A percentile compares a stretch with the other conserved stretches of the same genome.
phyloP scores from a whole-genome alignment of 2,329 filamentous ascomycete genomes.

The Sporothrix dimorphospora region DNA sequence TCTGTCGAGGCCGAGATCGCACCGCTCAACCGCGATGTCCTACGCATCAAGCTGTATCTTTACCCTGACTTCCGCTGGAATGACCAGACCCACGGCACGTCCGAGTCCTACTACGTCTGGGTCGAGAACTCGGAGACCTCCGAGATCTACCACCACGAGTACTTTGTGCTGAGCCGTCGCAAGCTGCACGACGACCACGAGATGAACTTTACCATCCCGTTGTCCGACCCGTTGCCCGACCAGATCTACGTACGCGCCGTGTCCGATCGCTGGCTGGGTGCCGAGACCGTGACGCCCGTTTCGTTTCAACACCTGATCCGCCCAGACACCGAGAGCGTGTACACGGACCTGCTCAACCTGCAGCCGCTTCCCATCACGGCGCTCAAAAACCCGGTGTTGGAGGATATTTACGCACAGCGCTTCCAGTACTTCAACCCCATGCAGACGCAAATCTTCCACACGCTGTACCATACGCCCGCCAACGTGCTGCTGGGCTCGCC shows the following conservation, averaged over 20 bases:
- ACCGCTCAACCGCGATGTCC: slow-evolving; percentile 89
- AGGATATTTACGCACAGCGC: slow-evolving; percentile 83
- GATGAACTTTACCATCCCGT: slow-evolving; percentile 93
- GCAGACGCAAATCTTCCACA: slow-evolving; percentile 99
- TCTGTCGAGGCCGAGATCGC: slow-evolving; percentile 93
- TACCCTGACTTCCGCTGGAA: slow-evolving; percentile 95
- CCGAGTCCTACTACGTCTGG: slow-evolving; percentile 98
- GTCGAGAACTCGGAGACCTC: slow-evolving; percentile 97
- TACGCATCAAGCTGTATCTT: slow-evolving; percentile 85
- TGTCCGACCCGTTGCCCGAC: slow-evolving; percentile 88
- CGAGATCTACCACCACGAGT: slow-evolving; percentile 97
- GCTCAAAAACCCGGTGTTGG: slow-evolving; percentile 81
- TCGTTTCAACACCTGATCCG: slow-evolving; percentile 98
- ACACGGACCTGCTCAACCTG: slow-evolving; percentile 89
- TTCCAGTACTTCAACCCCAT: slow-evolving; percentile 99
- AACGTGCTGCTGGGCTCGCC: slow-evolving; percentile 95
- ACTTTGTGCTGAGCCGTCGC: slow-evolving; percentile 86
- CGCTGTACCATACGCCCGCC: slow-evolving; percentile 85
- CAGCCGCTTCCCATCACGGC: slow-evolving; percentile 87
- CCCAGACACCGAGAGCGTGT: slow-evolving; percentile 95
- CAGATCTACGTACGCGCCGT: slow-evolving; percentile 96
- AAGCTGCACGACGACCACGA: slow-evolving; percentile 97
- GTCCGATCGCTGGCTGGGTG: slow-evolving; percentile 94
- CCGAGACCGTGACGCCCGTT: slow-evolving; percentile 91
- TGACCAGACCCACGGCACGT: slow-evolving; percentile 87